Evolutionary conservation across 2,329 filamentous ascomycete species (phyloP).

Genomic region (Claviceps paspali): DNA sequence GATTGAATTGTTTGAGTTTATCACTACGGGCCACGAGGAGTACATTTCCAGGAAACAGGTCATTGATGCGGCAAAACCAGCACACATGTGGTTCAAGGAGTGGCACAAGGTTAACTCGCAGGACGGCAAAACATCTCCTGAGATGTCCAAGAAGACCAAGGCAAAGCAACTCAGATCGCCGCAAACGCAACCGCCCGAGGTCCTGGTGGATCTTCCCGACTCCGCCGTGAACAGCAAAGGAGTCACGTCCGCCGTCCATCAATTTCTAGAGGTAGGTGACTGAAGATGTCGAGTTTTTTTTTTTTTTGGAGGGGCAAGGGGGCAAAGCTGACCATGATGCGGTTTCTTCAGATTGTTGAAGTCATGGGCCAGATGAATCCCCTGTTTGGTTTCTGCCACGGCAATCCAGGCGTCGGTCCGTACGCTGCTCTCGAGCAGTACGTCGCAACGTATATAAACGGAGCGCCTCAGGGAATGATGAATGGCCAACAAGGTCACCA

Average conservation of each 20-base stretch:
- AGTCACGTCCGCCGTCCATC: slow-evolving; percentile 44
- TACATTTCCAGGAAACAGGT: slow-evolving; percentile 59
- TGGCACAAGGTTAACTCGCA: slow-evolving; percentile 44
- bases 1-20: slow-evolving; percentile 75
- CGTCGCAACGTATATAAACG: slow-evolving; percentile 31
- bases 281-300: neutral
- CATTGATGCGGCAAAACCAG: slow-evolving; percentile 44
- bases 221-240: slow-evolving; percentile 43
- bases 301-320: too few relatives aligned
- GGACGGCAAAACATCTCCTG: slow-evolving; percentile 44
- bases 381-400: slow-evolving; percentile 42
- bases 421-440: slow-evolving; percentile 47
- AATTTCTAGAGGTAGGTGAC: slow-evolving; percentile 44
- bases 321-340: slow-evolving; percentile 9
- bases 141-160: slow-evolving; percentile 54
- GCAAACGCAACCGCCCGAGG: slow-evolving; percentile 40
- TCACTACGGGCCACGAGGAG: slow-evolving; percentile 63
- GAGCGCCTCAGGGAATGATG: slow-evolving; percentile 19
- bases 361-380: slow-evolving; percentile 53
- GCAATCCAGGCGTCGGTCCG: slow-evolving; percentile 37
- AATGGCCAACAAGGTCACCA: slow-evolving; percentile 35
- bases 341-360: slow-evolving; percentile 44
- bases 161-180: slow-evolving; percentile 43
- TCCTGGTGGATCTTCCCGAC: slow-evolving; percentile 39
- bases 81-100: slow-evolving; percentile 50